Evolutionary conservation across 202 grass and related monocot genomes (phyloP).

Genomic region (Musa balbisiana): DNA sequence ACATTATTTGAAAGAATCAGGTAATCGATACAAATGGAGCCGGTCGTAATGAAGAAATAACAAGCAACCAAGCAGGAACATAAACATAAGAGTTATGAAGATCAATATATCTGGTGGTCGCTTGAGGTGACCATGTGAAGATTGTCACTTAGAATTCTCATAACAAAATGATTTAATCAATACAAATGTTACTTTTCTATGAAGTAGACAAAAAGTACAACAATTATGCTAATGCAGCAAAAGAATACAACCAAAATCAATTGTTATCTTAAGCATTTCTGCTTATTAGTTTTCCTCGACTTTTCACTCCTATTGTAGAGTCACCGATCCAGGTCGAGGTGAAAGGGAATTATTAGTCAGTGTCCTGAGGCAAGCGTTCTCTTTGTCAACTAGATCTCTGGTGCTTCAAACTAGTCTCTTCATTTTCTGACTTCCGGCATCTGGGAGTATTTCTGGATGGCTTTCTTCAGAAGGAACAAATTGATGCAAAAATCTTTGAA

Average conservation of each 20-base stretch:
- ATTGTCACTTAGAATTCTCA: too few species aligned
- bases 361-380: background rate
- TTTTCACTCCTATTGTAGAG: background rate
- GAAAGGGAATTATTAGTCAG: background rate
- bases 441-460: background rate
- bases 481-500: slow-evolving; percentile 15
- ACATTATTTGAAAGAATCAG: too few species aligned
- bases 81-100: too few species aligned
- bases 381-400: background rate
- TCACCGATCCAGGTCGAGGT: background rate
- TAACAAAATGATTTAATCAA: too few species aligned
- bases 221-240: background rate
- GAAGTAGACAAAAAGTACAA: background rate
- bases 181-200: background rate
- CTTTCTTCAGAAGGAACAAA: background rate
- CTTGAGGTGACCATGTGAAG: too few species aligned
- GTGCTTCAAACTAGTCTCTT: background rate
- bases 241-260: background rate
- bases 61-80: too few species aligned
- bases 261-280: background rate
- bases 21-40: too few species aligned
- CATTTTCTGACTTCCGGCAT: background rate
- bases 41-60: too few species aligned
- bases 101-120: too few species aligned
- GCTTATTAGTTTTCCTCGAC: background rate